Base-by-base conservation (phyloP, 371 early-diverging fungal genomes). In the Apophysomyces sp. region DNA sequence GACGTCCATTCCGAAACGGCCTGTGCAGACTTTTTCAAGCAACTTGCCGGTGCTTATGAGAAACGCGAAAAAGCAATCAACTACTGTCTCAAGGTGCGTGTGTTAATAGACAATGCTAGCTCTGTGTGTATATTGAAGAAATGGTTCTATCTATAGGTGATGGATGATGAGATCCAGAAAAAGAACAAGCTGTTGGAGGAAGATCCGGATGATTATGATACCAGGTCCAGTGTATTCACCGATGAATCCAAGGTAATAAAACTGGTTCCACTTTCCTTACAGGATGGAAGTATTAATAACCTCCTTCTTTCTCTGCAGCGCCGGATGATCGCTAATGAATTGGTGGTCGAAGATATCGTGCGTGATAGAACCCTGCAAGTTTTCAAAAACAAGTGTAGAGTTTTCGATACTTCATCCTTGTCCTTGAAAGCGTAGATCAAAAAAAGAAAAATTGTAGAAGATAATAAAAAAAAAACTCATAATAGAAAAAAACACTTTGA, bases 291-390 rank as follows among this genome's bases (percentile, higher is more conserved):
- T 58, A 7, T 24, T 27, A 4, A 32, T 41, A n/a, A n/a, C 41
- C 41, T 18, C 16, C 4, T n/a, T 41, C 6, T n/a, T 18, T 18
- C 55, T 58, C 12, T n/a, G 31, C 73, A 92, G 88, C 84, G 90
- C 53, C 87, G 87, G 64, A 88, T 89, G 72, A 76, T 91, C 30
- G 75, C 78, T 29, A 90, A 87, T 52, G 92, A 92, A 67, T 73
- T 77, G 28, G 72, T 73, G 4, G 90, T 92, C 2, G 92, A 92
- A 60, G 87, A 86, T 54, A 91, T 91, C 65, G 86, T 92, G 8
- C 83, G 89, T 34, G 84, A 81, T 31, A 86, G 91, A 40, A 85
- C 86, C 24, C 64, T 90, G 55, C 83, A 86, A 67, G 88, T 90
- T 15, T 89, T 92, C 69, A 85, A 78, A 62, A 81, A 71, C 64